These are phyloP conservation scores for Fomitopsis pulvina DNA, from an alignment of 768 basidiomycete species.

Conservation along the genomic window DNA sequence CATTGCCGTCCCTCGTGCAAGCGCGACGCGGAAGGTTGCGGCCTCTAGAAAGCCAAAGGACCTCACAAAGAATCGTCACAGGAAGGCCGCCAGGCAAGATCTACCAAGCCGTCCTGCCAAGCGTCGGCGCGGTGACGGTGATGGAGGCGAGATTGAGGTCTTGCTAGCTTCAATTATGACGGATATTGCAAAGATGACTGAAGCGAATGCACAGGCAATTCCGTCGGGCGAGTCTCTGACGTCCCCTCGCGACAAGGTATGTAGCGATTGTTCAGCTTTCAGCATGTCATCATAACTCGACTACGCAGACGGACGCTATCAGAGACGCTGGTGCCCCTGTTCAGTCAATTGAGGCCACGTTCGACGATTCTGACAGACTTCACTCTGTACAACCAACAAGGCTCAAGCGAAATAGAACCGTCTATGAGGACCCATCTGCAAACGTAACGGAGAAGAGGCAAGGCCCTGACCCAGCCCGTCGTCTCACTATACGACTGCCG, in stretches of 20 bases:
- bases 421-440: too few species aligned
- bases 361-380: background rate
- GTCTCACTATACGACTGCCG: too few species aligned
- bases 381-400: background rate
- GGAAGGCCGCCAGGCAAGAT: background rate
- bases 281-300: background rate
- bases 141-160: background rate
- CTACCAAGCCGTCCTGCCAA: background rate
- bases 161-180: background rate
- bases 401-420: too few species aligned
- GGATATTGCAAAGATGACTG: background rate
- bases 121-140: background rate
- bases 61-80: background rate
- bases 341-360: background rate
- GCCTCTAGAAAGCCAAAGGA: background rate
- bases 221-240: background rate
- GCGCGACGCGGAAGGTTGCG: background rate
- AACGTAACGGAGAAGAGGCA: too few species aligned
- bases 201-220: background rate
- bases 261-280: background rate
- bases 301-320: background rate
- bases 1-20: too few species aligned
- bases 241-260: background rate
- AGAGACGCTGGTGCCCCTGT: background rate
- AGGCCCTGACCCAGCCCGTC: too few species aligned